Conservation (phyloP, 2,329 filamentous ascomycete genomes). For the Trichoderma polysporum region DNA sequence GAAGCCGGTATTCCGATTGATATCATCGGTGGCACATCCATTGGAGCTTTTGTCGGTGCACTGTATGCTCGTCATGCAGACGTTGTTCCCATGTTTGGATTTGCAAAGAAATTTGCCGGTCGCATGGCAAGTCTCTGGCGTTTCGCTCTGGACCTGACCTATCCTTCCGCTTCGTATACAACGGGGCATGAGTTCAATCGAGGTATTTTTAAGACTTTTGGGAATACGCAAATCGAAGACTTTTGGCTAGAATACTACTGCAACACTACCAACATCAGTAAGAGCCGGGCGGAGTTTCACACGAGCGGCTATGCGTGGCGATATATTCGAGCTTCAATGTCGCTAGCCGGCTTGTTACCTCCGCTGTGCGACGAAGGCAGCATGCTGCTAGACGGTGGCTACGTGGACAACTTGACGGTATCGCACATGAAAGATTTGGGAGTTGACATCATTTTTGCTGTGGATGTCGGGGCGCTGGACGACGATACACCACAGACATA, state of each 20-base stretch:
- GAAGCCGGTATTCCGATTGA: constrained; percentile 96
- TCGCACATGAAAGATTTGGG: constrained; percentile 95
- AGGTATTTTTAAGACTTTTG: constrained; percentile 98
- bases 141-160: constrained; percentile 94
- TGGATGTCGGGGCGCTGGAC: constrained; percentile 91
- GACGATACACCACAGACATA: constrained; percentile 90
- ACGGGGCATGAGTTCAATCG: constrained; percentile 99
- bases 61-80: constrained; percentile 96
- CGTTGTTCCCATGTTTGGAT: constrained; percentile 92
- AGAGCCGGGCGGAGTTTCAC: constrained; percentile 87
- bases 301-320: constrained; percentile 97
- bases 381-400: constrained; percentile 95
- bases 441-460: constrained; percentile 89
- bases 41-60: constrained; percentile 91
- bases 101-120: constrained; percentile 95
- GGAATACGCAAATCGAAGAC: constrained; percentile 95
- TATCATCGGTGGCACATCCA: constrained; percentile 91
- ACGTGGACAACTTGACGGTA: constrained; percentile 95
- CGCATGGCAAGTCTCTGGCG: constrained; percentile 99
- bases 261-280: constrained; percentile 98
- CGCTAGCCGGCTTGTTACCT: constrained; percentile 85
- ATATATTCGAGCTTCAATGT: constrained; percentile 96
- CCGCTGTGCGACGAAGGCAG: constrained; percentile 95
- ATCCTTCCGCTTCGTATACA: constrained; percentile 94
- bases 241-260: constrained; percentile 99